phyloP scores from a whole-genome alignment of 352 stramenopile genomes.

The Globisporangium emineosum region DNA sequence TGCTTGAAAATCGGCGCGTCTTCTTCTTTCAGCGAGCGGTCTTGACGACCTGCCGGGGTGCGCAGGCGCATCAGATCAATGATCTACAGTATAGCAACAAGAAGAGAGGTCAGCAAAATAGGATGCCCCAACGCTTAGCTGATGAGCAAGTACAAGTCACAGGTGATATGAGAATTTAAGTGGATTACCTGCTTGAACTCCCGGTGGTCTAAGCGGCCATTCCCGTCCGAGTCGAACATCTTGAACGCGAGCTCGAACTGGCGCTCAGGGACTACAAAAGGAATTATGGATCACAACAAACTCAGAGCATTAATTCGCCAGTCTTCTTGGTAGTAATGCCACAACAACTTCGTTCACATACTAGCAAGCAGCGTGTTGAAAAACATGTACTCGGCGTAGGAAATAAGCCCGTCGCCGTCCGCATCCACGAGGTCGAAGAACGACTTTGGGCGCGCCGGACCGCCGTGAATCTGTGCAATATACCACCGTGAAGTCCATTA shows the following conservation, averaged over 20 bases:
- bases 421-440: constrained; percentile 87
- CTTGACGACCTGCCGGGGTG: constrained; percentile 74
- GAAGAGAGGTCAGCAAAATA: no score
- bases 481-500: background rate
- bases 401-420: constrained; percentile 85
- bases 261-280: constrained; percentile 81
- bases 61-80: constrained; percentile 81
- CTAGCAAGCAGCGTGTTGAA: constrained; percentile 84
- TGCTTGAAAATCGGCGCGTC: constrained; percentile 84
- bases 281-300: no score
- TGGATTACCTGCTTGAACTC: constrained; percentile 78
- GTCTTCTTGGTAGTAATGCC: background rate
- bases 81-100: constrained; percentile 38
- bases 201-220: constrained; percentile 72
- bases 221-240: constrained; percentile 86
- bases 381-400: constrained; percentile 89
- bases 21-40: constrained; percentile 73
- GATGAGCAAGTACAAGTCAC: no score
- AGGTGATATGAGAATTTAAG: background rate
- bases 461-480: constrained; percentile 43
- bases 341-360: constrained; percentile 29
- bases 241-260: constrained; percentile 89
- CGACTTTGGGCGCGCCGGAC: constrained; percentile 51
- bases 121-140: no score
- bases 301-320: no score